Base-by-base conservation (phyloP, 1,284 basidiomycete species). In the Ganoderma boninense region DNA sequence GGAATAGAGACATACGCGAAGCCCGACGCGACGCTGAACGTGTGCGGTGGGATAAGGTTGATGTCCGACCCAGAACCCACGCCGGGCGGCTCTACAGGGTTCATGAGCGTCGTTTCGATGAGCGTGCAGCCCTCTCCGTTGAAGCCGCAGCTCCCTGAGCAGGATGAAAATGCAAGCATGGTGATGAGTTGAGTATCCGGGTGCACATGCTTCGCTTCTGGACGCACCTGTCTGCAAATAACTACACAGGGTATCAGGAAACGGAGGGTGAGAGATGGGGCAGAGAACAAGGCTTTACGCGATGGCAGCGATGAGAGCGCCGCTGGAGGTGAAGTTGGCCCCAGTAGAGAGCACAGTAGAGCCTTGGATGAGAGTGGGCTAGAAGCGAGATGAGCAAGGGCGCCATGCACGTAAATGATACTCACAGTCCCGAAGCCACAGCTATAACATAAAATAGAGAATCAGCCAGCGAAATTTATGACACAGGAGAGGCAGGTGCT, bases 41-140 rank as follows among this genome's bases (percentile, higher is more conserved):
- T 74, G 70, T 83, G 82, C 20, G 84, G 83, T 0, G 73, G 0
- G 54, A 87, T 86, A 69, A 87, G 77, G 68, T 83, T 84, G 62
- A 87, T 78, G 70, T 87, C 86, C 20, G 77, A 74, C 56, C 80
- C 82, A 6, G 84, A 84, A 10, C 85, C 85, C 69, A 81, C 78
- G 4, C 86, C 85, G 3, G 77, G 60, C 43, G 77, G 26, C 26
- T 29, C 26, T 29, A 29, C 76, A 13, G 76, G 81, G 75, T 87
- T 84, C 66, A 76, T 78, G 67, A 87, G 77, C 35, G 83, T 86
- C 77, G 79, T 83, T 76, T 87, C 85, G 29, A 87, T 13, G 43
- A 84, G 73, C 1, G 80, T 72, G 65, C 86, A 87, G 5, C 78
- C 66, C 74, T 87, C 86, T 59, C 84, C 86, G 65, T 87, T 87